Evolutionary conservation across 352 stramenopile species (phyloP).

Genomic region (Phytophthora fragariaefolia): DNA sequence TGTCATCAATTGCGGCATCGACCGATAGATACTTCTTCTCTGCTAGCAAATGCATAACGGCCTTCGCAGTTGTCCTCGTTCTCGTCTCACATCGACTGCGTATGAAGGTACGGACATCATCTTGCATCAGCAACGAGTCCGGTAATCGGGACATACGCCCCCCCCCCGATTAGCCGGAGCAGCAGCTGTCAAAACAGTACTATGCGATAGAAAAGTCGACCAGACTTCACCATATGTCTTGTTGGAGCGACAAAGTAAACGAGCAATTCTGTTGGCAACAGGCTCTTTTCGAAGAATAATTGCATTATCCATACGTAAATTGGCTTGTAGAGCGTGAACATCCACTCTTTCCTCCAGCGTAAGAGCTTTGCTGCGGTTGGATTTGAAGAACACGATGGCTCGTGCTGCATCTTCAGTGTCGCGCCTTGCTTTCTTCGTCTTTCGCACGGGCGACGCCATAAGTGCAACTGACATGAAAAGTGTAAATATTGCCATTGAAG

Average conservation of each 20-base stretch:
- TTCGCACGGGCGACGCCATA: background rate
- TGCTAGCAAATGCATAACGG: background rate
- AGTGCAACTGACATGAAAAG: background rate
- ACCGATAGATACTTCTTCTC: background rate
- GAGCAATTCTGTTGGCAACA: background rate
- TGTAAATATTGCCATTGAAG: background rate
- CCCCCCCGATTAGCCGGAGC: background rate
- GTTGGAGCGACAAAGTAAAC: background rate
- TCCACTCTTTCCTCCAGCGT: background rate
- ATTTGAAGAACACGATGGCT: background rate
- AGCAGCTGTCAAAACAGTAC: background rate
- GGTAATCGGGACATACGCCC: background rate
- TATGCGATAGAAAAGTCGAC: background rate
- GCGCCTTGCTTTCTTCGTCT: background rate
- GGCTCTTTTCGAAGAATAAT: background rate
- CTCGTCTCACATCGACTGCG: background rate
- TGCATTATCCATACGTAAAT: background rate
- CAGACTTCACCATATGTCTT: background rate
- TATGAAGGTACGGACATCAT: background rate
- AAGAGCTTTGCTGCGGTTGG: background rate
- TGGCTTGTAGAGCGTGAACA: background rate
- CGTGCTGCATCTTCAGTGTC: background rate
- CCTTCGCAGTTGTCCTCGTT: background rate
- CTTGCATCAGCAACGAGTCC: background rate
- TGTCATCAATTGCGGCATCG: background rate